Conservation (phyloP, 2,329 filamentous ascomycete genomes). For the Teratosphaeria destructans region DNA sequence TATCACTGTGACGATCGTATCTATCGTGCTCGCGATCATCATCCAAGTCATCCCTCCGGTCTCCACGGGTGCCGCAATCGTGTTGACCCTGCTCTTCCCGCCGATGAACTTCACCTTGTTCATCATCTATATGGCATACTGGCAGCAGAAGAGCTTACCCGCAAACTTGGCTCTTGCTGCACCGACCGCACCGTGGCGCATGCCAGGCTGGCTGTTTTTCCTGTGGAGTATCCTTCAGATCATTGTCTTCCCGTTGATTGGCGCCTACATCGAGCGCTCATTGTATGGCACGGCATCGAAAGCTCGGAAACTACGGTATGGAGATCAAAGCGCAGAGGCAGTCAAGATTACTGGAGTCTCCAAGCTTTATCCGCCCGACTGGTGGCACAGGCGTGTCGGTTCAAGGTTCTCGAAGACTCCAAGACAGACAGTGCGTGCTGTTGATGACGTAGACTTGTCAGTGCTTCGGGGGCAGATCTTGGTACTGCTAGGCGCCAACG, state of each 20-base stretch:
- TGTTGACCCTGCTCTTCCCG: slow-evolving; percentile 68
- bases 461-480: slow-evolving; percentile 73
- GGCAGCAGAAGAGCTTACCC: slow-evolving; percentile 51
- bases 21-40: slow-evolving; percentile 67
- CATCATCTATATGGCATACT: slow-evolving; percentile 67
- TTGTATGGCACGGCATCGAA: slow-evolving; percentile 65
- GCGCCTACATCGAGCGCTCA: slow-evolving; percentile 59
- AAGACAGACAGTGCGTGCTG: slow-evolving; percentile 64
- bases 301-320: slow-evolving; percentile 33
- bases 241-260: slow-evolving; percentile 64
- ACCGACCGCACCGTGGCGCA: slow-evolving; percentile 46
- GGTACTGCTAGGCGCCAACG: slow-evolving; percentile 78
- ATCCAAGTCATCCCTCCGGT: slow-evolving; percentile 62
- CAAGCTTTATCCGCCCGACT: slow-evolving; percentile 64
- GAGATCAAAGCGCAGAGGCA: slow-evolving; percentile 33
- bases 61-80: slow-evolving; percentile 52
- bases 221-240: slow-evolving; percentile 69
- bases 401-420: slow-evolving; percentile 37
- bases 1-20: slow-evolving; percentile 63
- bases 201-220: slow-evolving; percentile 69
- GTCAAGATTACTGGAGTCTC: slow-evolving; percentile 64
- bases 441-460: slow-evolving; percentile 60
- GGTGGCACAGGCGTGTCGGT: slow-evolving; percentile 42
- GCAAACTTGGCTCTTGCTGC: slow-evolving; percentile 53
- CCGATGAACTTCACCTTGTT: slow-evolving; percentile 85